Base-by-base conservation (phyloP, 2,329 filamentous ascomycete species). In the Cercospora janseana region DNA sequence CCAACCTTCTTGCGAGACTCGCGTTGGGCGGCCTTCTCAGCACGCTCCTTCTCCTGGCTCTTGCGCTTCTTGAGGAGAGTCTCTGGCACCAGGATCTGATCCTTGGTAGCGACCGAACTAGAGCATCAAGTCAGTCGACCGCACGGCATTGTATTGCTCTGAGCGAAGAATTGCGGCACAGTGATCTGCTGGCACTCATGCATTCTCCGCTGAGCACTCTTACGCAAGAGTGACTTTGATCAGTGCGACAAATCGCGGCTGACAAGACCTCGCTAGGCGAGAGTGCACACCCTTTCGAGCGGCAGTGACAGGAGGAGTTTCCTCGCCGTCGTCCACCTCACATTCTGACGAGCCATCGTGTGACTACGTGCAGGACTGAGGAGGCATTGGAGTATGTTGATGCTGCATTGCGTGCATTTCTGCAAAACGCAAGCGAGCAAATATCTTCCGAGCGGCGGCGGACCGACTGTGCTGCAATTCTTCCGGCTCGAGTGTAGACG, bases 41-140 rank as follows among this genome's bases (percentile, higher is more conserved):
- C 91, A 75, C 91, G 88, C 74, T 91, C 90, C 85, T 96, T 95
- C 85, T 98, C 93, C 80, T 96, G 92, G 76, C 84, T 89, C 90
- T 98, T 98, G 81, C 93, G 88, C 89, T 98, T 98, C 88, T 98
- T 98, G 76, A 98, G 85, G 71, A 98, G 88, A 69, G 93, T 98
- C 88, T 98, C 93, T 67, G 93, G 93, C 73, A 97, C 89, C 75
- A 97, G 82, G 75, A 98, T 85, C 76, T 97, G 87, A 76, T 96
- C 88, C 77, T 91, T 79, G 75, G 90, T 95, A 66, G 93, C 89
- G 71, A 95, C 88, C 78, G 84, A 85, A 79, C 90, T 95, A 72
- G 70, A 72, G 41, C n/a, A 52, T 35, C 55, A 72, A 68, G 74
- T 83, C 74, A 88, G 84, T 82, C 80, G 81, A 79, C 82, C 81